Evolutionary conservation across 1,139 yeast genomes (phyloP), one percentile per base, ranked within the genome.

Genomic region (Candida sanyaensis): DNA sequence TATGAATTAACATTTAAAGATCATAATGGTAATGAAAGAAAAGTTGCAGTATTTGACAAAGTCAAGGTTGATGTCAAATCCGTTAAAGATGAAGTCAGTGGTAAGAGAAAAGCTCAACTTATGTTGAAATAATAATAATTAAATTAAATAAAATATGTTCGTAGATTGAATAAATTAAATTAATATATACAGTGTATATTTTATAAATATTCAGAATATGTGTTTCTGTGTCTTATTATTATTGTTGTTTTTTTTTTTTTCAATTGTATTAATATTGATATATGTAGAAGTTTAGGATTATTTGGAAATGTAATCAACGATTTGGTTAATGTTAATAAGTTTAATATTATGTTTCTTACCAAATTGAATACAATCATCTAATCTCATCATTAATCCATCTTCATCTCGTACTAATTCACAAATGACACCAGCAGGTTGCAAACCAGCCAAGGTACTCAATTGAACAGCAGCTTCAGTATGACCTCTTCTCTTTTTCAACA

Each of bases 381-480:
- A 74, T 65, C 99, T 83, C 84, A 93, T 91, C 99, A 95, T 95
- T 55, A 87, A 76, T 1, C 99, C 99, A 62, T 93, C 98, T 47
- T 85, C 87, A 58, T 92, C 98, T 53, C 88, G 81, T 29, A 95
- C 98, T 60, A 95, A 75, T 68, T 95, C 99, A 66, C 98, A 89
- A 55, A 95, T 93, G 37, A 88, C 95, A 8, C 89, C 96, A 2
- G 92, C 98, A 3, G 96, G 96, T 55, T 83, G 81, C 57, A 88
- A 75, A 0, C 91, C 92, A 2, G 93, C 78, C 61, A 92, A 75
- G 59, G 75, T 73, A 63, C 96, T 86, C 55, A 95, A 75, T 62
- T 93, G 96, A 10, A 93, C 96, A 30, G 92, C 92, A 8, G 99
- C 98, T 69, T 95, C 99, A 6, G 99, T 95, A 65, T 95, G 99